Evolutionary conservation across 1,139 yeast species (phyloP), one percentile per base, ranked within the genome.

Genomic region (Ogataea hybrid): DNA sequence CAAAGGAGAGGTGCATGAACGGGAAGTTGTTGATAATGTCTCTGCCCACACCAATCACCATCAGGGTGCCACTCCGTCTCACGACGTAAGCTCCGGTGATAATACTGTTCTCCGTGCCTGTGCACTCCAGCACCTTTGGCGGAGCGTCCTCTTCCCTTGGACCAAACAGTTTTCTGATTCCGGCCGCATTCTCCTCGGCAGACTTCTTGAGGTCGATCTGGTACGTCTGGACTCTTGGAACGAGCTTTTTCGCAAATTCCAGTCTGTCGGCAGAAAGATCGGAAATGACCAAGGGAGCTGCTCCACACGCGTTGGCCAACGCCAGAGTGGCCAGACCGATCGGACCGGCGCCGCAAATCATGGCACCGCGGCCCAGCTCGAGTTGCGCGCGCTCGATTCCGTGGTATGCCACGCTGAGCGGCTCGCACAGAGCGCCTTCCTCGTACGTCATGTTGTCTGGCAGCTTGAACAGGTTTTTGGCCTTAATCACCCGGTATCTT

Each of bases 1-100:
- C 68, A 14, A 67, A 53, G 8, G 71, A 67, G 14, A 67, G 49
- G 27, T 62, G 67, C 71, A 67, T 67, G 56, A 67, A 67, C 36
- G 71, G 70, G 58, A 67, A 64, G 29, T 61, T 61, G 50, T 65
- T 62, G 34, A 67, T 53, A 27, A 49, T 54, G 34, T 63, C 64
- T 40, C 53, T 55, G 29, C 70, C 70, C 30, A 67, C 70, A 34
- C 71, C 71, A 42, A 67, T 55, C n/a, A 67, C 60, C 27, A 62
- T 52, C 20, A 67, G 47, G 16, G 54, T 43, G 18, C 71, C 71
- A n/a, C 61, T 51, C 52, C 69, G 60, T 58, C 70, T 61, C 4
- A 58, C 62, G 28, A 59, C 64, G 32, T 61, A 64, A 17, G 65
- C 62, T 37, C 60, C 57, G 33, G 65, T 57, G 54, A 56, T 48